Base-by-base conservation (phyloP, 371 early-diverging fungal genomes). In the Mucor plumbeus region DNA sequence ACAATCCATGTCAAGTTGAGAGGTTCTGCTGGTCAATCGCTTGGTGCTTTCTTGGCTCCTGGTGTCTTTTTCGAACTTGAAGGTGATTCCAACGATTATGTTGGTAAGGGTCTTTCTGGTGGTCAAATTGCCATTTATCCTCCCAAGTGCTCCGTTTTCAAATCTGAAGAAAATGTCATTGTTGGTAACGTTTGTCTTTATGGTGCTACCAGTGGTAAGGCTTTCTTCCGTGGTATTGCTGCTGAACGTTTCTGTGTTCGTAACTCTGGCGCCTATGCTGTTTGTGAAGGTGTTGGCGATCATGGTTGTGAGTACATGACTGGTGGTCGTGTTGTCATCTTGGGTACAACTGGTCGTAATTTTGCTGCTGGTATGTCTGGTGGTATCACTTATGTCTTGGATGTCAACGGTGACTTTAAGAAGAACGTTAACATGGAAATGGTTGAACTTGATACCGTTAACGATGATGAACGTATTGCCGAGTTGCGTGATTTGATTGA, bases 261-360 rank as follows among this genome's bases (percentile, higher is more conserved):
- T 76, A 98, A 98, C 83, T 96, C 96, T 7, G 99, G 99, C 65
- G 99, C 97, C 15, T 79, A 78, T 57, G 96, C 97, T 41, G 97
- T 98, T 5, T 93, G 95, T 62, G 99, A 98, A 84, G 99, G 99
- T 67, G 91, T 93, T 8, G 97, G 99, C 64, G 99, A 98, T 81
- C 99, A 98, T 77, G 99, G 97, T 56, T 97, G 97, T 82, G 99
- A 98, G 83, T 98, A 98, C 86, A 97, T 97, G 97, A 97, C 97
- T 13, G 97, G 96, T 44, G 97, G 96, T 44, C 86, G 93, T 31
- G 92, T 91, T 38, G 86, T 96, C 43, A 88, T 96, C 33, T 80
- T 97, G 6, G 97, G 96, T 62, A 61, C 70, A 15, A 91, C 92
- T 14, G 97, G 97, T 11, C 90, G 94, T 73, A 97, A 97, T 85